These are phyloP conservation scores for Hymenoscyphus fraxineus DNA, from an alignment of 2,329 filamentous ascomycete species.

Conservation along the genomic window DNA sequence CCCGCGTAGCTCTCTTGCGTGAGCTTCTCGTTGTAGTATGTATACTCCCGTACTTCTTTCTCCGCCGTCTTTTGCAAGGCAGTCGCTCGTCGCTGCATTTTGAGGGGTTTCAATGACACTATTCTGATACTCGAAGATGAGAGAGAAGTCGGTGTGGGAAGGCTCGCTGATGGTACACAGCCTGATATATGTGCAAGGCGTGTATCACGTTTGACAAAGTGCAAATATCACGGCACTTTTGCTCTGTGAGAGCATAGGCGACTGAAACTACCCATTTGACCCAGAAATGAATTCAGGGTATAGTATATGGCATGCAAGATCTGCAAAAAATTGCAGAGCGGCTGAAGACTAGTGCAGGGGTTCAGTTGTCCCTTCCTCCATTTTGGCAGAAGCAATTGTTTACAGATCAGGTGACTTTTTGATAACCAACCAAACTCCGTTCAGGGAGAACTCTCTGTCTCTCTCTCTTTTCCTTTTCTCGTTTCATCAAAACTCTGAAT, in stretches of 20 bases:
- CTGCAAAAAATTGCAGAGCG: background rate
- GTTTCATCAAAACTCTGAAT: background rate
- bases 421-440: background rate
- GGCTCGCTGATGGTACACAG: background rate
- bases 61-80: background rate
- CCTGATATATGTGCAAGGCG: background rate
- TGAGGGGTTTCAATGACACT: background rate
- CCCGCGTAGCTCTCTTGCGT: constrained; percentile 11
- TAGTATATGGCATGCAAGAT: background rate
- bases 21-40: constrained; percentile 12
- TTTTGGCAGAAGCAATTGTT: no score
- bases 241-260: background rate
- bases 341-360: background rate
- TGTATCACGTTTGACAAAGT: background rate
- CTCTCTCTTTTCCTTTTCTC: background rate
- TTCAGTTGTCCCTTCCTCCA: no score
- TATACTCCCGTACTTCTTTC: constrained; percentile 6
- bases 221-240: background rate
- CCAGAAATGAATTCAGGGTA: no score
- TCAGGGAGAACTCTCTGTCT: background rate
- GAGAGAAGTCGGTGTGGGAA: background rate
- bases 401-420: background rate
- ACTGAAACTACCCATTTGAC: background rate
- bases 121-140: background rate
- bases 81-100: background rate